Evolutionary conservation across 2,329 filamentous ascomycete species (phyloP).

Genomic region (Trichoderma breve): DNA sequence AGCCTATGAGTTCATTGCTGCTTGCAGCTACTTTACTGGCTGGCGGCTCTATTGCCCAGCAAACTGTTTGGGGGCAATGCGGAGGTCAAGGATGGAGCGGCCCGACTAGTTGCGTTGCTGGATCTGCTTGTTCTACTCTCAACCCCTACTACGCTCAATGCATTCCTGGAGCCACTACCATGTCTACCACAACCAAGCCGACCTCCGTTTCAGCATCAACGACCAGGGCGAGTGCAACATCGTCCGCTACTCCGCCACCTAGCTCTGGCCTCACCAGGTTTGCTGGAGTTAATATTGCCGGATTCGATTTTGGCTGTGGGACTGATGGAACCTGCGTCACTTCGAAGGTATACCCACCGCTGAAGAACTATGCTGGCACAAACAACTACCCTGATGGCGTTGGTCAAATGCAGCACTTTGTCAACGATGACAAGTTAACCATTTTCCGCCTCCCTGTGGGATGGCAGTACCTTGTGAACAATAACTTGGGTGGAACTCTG

Average conservation of each 20-base stretch:
- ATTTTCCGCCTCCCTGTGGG: slow-evolving; percentile 48
- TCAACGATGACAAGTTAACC: slow-evolving; percentile 47
- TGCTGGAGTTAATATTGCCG: slow-evolving; percentile 5
- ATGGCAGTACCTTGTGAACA: slow-evolving; percentile 57
- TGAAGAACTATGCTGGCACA: slow-evolving; percentile 26
- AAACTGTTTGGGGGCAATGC: slow-evolving; percentile 9
- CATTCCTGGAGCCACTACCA: background rate
- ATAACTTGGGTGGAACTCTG: slow-evolving; percentile 46
- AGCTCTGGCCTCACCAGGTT: background rate
- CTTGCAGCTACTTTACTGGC: background rate
- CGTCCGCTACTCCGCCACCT: background rate
- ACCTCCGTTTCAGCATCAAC: background rate
- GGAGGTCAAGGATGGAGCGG: slow-evolving; percentile 5
- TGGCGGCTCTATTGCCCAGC: background rate
- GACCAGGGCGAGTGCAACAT: background rate
- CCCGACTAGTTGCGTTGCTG: background rate
- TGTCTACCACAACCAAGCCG: background rate
- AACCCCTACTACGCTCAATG: slow-evolving; percentile 11
- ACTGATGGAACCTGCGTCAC: slow-evolving; percentile 36
- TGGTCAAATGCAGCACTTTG: slow-evolving; percentile 55
- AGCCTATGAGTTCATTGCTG: background rate
- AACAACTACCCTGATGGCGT: slow-evolving; percentile 33
- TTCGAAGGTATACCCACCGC: slow-evolving; percentile 31
- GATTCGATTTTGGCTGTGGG: slow-evolving; percentile 42
- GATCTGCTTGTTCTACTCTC: background rate